Base-by-base conservation (phyloP, 2,329 filamentous ascomycete species). In the Cercospora sesami region DNA sequence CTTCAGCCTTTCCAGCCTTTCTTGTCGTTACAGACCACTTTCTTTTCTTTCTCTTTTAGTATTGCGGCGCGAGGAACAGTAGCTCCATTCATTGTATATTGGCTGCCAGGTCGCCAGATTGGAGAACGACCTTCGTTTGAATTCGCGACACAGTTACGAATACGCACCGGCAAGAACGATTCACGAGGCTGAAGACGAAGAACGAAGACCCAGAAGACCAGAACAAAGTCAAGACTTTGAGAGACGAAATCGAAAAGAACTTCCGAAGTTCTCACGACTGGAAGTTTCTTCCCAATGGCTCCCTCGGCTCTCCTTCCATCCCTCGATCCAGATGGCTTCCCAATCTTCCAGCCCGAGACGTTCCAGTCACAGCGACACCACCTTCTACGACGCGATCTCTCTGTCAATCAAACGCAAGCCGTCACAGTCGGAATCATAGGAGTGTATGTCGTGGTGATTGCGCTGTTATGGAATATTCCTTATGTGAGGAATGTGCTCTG, bases 381-480 rank as follows among this genome's bases (percentile, higher is more conserved):
- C 42, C 78, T 88, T 58, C 71, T 80, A 21, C 81, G 81, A 66
- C 86, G 89, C 65, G 83, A 84, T 63, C 81, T 91, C 10, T 82
- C 82, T 28, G 87, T 89, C 51, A 90, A 87, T 71, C 85, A 88
- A 75, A 90, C 90, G 2, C 91, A 93, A 74, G 84, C 84, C 63
- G 85, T 92, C 9, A 93, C 91, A 0, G 81, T 93, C 28, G 90
- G 90, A 8, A 82, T 92, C 48, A 91, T 93, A 73, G 89, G 80
- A 8, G 89, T 84, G 39, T 93, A 93, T 79, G 85, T 90, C 2
- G 90, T 92, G 18, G 84, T 85, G 58, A 94, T 94, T 71, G 90
- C 90, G 4, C 83, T 94, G 51, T 82, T 94, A 3, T 94, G 91
- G 91, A 93, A 93, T 79, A 78, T 93, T 1, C 91, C 91, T 0